These are phyloP conservation scores for Perkinsus chesapeaki DNA, from an alignment of 169 alveolate genomes.

Conservation along the genomic window DNA sequence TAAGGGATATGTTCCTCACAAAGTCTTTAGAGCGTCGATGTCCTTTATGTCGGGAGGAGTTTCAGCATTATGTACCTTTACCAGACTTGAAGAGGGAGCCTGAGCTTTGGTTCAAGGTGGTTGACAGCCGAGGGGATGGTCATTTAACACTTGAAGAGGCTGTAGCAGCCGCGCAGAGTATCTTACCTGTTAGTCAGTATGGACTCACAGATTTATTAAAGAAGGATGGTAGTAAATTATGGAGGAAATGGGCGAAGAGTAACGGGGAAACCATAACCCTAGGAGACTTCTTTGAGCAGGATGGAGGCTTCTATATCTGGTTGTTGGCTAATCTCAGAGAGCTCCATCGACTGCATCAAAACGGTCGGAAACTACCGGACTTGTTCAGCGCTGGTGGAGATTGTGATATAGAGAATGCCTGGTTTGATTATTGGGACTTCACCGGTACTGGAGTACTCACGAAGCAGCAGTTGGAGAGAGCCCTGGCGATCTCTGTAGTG, in stretches of 20 bases:
- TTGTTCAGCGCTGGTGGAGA: not conserved
- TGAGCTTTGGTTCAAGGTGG: not conserved
- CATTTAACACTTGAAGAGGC: not conserved
- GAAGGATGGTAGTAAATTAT: not conserved
- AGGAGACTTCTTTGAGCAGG: not conserved
- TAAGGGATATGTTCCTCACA: not conserved
- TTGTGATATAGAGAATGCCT: not conserved
- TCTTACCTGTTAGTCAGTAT: not conserved
- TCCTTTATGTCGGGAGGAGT: not conserved
- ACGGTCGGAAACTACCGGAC: not conserved
- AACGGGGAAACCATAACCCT: not conserved
- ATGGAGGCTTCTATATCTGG: not conserved
- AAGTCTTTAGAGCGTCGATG: not conserved
- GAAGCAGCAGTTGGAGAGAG: not conserved
- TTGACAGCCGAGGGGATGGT: not conserved
- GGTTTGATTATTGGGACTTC: not conserved
- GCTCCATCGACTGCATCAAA: not conserved
- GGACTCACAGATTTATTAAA: not conserved
- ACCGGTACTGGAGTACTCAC: not conserved
- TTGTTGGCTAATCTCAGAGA: not conserved
- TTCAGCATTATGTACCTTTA: not conserved
- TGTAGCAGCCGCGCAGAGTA: not conserved
- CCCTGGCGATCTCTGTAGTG: not conserved
- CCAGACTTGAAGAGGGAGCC: not conserved
- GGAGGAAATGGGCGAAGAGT: not conserved